A percentile compares a stretch with the other conserved stretches of the same genome.
phyloP scores from a whole-genome alignment of 1,139 yeast genomes.

The Komagataea norvegica region DNA sequence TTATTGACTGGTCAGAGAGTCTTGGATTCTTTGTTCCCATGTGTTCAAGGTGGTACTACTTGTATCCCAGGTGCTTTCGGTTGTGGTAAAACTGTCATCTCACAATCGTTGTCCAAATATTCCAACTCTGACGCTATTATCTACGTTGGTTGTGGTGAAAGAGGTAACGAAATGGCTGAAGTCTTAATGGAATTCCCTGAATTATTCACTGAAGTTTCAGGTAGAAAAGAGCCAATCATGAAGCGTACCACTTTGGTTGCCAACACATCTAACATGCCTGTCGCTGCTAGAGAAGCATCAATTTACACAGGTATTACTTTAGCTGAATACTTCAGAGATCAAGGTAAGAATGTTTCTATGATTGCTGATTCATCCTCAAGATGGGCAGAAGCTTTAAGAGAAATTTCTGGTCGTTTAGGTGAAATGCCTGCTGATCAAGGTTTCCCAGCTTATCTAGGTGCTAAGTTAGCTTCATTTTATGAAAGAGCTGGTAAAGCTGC shows the following conservation, averaged over 20 bases:
- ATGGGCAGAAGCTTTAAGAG: constrained; percentile 99
- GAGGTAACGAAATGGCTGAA: constrained; percentile 99
- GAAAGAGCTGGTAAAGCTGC: constrained; percentile 99
- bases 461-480: constrained; percentile 96
- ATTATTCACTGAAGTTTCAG: constrained; percentile 81
- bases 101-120: constrained; percentile 94
- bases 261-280: constrained; percentile 99
- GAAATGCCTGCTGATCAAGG: constrained; percentile 99
- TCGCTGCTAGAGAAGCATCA: constrained; percentile 99
- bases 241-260: constrained; percentile 98
- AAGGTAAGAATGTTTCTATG: constrained; percentile 98
- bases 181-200: constrained; percentile 99
- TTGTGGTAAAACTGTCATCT: constrained; percentile 98
- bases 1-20: constrained; percentile 98
- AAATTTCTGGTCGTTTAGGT: constrained; percentile 98
- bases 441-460: constrained; percentile 99
- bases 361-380: constrained; percentile 99
- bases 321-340: constrained; percentile 99
- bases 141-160: constrained; percentile 91
- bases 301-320: constrained; percentile 97
- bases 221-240: constrained; percentile 98
- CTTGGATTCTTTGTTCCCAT: constrained; percentile 93
- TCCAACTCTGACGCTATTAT: constrained; percentile 96
- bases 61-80: constrained; percentile 99
- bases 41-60: constrained; percentile 99